Conservation (phyloP, 148 eudicot species). For the Agrostemma githago region DNA sequence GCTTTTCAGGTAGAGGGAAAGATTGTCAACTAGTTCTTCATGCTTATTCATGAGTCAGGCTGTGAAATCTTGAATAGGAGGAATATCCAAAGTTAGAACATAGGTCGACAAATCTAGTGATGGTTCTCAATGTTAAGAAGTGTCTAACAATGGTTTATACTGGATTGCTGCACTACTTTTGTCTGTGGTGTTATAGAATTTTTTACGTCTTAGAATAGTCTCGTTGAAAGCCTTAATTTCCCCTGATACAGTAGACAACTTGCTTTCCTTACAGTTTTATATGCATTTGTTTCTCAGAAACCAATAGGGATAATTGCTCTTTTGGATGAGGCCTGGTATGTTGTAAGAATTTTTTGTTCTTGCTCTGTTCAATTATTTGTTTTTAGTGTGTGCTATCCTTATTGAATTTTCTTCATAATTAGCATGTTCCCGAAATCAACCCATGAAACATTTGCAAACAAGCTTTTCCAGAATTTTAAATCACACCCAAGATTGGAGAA, state of each 20-base stretch:
- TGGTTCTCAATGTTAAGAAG: neutral
- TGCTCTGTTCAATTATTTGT: conserved; percentile 5
- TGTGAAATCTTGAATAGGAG: neutral
- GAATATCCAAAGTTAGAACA: neutral
- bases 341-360: conserved; percentile 20
- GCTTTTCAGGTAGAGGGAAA: neutral
- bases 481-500: conserved; percentile 79
- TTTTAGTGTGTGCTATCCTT: conserved; percentile 14
- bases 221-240: neutral
- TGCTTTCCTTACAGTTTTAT: conserved; percentile 16
- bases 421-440: conserved; percentile 99
- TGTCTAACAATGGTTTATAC: neutral
- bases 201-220: conserved; percentile 1
- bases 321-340: conserved; percentile 97
- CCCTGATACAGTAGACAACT: neutral
- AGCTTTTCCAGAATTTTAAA: conserved; percentile 77
- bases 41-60: neutral
- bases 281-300: conserved; percentile 55
- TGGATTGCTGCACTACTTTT: neutral
- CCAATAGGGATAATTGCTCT: conserved; percentile 94
- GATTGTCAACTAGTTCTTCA: neutral
- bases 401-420: conserved; percentile 24
- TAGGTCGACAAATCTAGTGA: neutral
- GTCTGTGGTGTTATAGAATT: neutral
- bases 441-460: conserved; percentile 82